These are phyloP conservation scores for Crithidia fasciculata DNA, from an alignment of 208 protist species.

Conservation along the genomic window DNA sequence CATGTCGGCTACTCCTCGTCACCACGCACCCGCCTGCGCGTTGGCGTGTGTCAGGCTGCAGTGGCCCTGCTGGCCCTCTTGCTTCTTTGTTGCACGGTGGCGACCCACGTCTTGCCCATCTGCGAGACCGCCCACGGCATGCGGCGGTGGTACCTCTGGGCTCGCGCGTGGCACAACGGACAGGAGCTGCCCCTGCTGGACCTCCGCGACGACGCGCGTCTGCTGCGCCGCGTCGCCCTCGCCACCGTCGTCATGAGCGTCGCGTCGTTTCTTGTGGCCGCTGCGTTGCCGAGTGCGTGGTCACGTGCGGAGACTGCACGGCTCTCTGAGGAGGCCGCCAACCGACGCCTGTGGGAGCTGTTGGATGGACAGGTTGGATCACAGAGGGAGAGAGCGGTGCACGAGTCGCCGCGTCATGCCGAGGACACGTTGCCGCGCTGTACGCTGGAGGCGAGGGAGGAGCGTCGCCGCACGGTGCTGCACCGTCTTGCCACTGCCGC, in stretches of 20 bases:
- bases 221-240: not conserved
- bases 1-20: not conserved
- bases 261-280: not conserved
- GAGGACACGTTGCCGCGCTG: not conserved
- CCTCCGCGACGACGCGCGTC: not conserved
- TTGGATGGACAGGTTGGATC: not conserved
- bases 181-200: not conserved
- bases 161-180: constrained; percentile 2
- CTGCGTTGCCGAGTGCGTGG: not conserved
- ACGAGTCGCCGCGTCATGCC: too few species aligned
- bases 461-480: not conserved
- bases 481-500: not conserved
- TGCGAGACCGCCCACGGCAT: constrained; percentile 1
- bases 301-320: constrained; percentile 1
- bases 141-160: constrained; percentile 12
- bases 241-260: not conserved
- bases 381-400: not conserved
- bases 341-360: not conserved
- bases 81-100: not conserved
- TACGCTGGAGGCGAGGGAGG: not conserved
- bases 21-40: not conserved
- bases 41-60: not conserved
- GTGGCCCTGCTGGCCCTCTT: not conserved
- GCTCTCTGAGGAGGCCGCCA: not conserved
- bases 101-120: not conserved